Evolutionary conservation across 2,329 filamentous ascomycete genomes (phyloP).

Genomic region (Penicillium italicum): DNA sequence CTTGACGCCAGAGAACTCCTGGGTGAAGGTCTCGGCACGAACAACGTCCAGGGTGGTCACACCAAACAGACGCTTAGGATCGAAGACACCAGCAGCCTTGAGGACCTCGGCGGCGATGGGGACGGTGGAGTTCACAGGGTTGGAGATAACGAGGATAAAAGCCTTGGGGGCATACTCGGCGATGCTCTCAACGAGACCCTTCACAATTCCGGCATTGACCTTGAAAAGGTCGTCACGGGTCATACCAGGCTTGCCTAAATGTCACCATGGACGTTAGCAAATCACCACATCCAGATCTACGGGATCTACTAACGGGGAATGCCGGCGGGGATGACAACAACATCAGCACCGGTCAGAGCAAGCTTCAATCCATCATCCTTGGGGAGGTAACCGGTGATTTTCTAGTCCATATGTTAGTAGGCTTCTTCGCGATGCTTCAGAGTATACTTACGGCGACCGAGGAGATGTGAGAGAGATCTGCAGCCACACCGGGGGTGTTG

Average conservation of each 20-base stretch:
- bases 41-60: constrained; percentile 98
- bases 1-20: constrained; percentile 75
- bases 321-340: constrained; percentile 95
- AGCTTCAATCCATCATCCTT: constrained; percentile 78
- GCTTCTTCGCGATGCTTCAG: not conserved
- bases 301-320: constrained; percentile 76
- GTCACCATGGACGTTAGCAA: constrained; percentile 7
- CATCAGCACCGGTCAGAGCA: constrained; percentile 87
- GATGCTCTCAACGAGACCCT: constrained; percentile 82
- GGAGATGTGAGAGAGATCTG: constrained; percentile 97
- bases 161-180: constrained; percentile 89
- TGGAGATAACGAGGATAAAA: constrained; percentile 94
- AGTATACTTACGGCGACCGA: constrained; percentile 67
- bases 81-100: constrained; percentile 88
- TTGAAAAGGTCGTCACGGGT: constrained; percentile 99
- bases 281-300: not conserved
- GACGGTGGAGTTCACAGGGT: constrained; percentile 98
- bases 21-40: constrained; percentile 93
- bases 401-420: constrained; percentile 48
- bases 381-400: constrained; percentile 83
- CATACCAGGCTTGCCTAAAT: constrained; percentile 94
- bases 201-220: constrained; percentile 98
- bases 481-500: constrained; percentile 93
- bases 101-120: constrained; percentile 96
- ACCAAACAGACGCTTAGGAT: constrained; percentile 93